phyloP scores from a whole-genome alignment of 257 asterid genomes.

The Paraleonurus japonicus region DNA sequence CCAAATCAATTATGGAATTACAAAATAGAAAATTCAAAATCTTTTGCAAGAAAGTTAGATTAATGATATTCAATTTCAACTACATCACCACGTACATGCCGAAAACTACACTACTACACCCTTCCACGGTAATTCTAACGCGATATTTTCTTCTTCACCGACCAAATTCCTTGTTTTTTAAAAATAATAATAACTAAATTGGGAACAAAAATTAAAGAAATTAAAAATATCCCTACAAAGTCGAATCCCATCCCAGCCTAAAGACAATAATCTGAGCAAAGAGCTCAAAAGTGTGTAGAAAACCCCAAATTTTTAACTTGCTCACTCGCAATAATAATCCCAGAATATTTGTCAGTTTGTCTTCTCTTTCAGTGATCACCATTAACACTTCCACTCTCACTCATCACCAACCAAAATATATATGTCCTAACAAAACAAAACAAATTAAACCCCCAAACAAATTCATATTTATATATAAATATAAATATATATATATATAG shows the following conservation, averaged over 20 bases:
- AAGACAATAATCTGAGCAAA: conserved; percentile 31
- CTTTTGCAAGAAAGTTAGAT: no score
- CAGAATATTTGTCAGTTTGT: conserved; percentile 39
- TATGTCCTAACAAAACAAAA: no score
- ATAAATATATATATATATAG: neutral
- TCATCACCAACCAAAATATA: neutral
- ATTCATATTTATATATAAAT: no score
- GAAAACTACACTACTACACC: neutral
- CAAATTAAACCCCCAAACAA: neutral
- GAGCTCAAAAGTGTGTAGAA: conserved; percentile 35
- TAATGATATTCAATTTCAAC: no score
- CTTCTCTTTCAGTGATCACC: conserved; percentile 30
- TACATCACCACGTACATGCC: no score
- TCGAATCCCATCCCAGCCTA: neutral
- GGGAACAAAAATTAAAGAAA: neutral
- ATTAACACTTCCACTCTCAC: conserved; percentile 43
- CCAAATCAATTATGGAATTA: no score
- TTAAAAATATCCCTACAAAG: neutral
- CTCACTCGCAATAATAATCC: conserved; percentile 31
- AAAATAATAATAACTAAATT: no score
- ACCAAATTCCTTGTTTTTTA: neutral
- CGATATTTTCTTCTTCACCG: neutral
- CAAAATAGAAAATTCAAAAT: no score
- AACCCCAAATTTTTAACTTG: conserved; percentile 31
- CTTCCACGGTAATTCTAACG: no score